These are phyloP conservation scores for Inonotus obliquus DNA, from an alignment of 1,284 basidiomycete species.

Conservation along the genomic window DNA sequence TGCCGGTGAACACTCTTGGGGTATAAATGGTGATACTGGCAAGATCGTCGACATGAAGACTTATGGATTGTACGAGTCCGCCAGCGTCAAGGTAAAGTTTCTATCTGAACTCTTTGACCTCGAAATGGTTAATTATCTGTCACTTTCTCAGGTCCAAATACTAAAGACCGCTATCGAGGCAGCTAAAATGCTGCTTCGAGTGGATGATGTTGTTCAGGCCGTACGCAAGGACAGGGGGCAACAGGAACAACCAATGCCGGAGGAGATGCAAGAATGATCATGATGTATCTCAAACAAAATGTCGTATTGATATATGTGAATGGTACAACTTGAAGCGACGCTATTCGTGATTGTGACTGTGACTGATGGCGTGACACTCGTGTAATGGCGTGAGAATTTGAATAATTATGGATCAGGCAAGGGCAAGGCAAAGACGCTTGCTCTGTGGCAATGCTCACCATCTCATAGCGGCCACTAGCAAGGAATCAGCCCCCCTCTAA, in stretches of 20 bases:
- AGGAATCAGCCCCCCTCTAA: no score
- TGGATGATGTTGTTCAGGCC: constrained; percentile 93
- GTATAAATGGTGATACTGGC: constrained; percentile 92
- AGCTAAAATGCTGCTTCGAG: constrained; percentile 86
- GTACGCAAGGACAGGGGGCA: constrained; percentile 64
- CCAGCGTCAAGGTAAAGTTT: constrained; percentile 78
- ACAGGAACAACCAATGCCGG: constrained; percentile 39
- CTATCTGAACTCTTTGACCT: background rate
- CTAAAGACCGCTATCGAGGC: constrained; percentile 98
- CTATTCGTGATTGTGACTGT: background rate
- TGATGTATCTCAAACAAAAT: background rate
- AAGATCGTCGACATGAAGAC: constrained; percentile 95
- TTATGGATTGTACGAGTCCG: constrained; percentile 92
- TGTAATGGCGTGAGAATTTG: constrained; percentile 2
- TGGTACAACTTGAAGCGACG: background rate
- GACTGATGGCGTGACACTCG: background rate
- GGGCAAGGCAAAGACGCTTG: background rate
- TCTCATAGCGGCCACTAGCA: background rate
- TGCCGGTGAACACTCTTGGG: constrained; percentile 86
- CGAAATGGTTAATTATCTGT: background rate
- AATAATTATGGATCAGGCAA: background rate
- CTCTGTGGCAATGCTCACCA: background rate
- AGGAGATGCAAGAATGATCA: constrained; percentile 45
- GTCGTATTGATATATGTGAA: background rate
- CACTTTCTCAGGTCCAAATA: constrained; percentile 70